Percentiles rank a stretch among this genome's conserved stretches.
Conservation (phyloP, 1,284 basidiomycete genomes). For the Trametes versicolor region DNA sequence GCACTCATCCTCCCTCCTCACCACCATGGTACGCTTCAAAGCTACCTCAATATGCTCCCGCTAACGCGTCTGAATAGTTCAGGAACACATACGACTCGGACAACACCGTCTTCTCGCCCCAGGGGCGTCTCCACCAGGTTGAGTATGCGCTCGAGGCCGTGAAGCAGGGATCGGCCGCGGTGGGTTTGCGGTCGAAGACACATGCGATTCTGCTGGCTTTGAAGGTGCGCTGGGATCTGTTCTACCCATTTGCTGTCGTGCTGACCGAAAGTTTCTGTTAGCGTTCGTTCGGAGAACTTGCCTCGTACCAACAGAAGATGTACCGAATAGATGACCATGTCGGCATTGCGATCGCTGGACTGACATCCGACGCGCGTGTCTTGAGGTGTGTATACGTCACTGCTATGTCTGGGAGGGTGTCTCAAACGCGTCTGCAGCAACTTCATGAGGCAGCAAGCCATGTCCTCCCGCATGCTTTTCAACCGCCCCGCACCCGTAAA, state of each 20-base stretch:
- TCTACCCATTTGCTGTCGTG: not conserved
- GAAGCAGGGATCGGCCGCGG: constrained; percentile 98
- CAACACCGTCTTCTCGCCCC: constrained; percentile 96
- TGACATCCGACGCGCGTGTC: constrained; percentile 98
- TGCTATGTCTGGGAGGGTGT: not conserved
- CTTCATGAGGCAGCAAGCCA: constrained; percentile 99
- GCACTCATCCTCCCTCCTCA: constrained; percentile 24
- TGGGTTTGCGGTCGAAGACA: constrained; percentile 94
- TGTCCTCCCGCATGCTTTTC: constrained; percentile 95
- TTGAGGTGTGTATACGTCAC: constrained; percentile 70
- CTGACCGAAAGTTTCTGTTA: constrained; percentile 46
- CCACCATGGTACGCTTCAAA: constrained; percentile 31
- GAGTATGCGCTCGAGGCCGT: constrained; percentile 99
- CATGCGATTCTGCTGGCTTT: constrained; percentile 91
- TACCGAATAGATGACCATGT: constrained; percentile 99
- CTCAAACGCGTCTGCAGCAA: constrained; percentile 66
- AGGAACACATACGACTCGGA: constrained; percentile 96
- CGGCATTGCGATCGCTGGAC: constrained; percentile 97
- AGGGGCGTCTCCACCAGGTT: constrained; percentile 93
- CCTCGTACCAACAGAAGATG: constrained; percentile 99
- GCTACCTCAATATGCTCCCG: not conserved
- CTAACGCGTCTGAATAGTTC: constrained; percentile 64
- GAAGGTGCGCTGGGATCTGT: constrained; percentile 4
- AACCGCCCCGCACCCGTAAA: constrained; percentile 95
- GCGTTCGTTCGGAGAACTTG: constrained; percentile 98